Conservation (phyloP, 495 filamentous ascomycete species). For the Penicillium lagena region DNA sequence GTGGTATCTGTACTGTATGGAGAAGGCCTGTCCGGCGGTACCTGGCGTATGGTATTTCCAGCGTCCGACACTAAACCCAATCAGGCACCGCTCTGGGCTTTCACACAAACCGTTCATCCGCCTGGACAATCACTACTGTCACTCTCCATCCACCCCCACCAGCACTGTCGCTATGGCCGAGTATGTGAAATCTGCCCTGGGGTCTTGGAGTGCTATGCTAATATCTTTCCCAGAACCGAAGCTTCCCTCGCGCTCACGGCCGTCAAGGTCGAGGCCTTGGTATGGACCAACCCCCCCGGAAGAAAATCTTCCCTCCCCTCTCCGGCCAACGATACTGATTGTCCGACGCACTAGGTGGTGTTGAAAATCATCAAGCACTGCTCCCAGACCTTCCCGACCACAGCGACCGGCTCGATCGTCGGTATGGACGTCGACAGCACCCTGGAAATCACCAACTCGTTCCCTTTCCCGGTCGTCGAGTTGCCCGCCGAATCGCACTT, state of each 20-base stretch:
- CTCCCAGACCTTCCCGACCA: conserved; percentile 79
- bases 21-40: conserved; percentile 9
- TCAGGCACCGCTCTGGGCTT: conserved; percentile 20
- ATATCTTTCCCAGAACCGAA: conserved; percentile 24
- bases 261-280: conserved; percentile 82
- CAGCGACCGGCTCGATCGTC: conserved; percentile 81
- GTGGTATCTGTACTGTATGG: conserved; percentile 9
- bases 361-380: conserved; percentile 97
- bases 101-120: conserved; percentile 39
- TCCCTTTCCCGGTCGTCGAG: conserved; percentile 88
- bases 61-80: conserved; percentile 16
- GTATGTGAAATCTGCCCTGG: conserved; percentile 17
- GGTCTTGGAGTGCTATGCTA: neutral
- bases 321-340: conserved; percentile 23
- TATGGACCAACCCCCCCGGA: conserved; percentile 30
- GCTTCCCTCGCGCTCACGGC: conserved; percentile 63
- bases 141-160: conserved; percentile 19
- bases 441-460: conserved; percentile 89
- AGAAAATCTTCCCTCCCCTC: conserved; percentile 27
- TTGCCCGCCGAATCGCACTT: conserved; percentile 71
- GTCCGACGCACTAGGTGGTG: conserved; percentile 58
- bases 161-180: conserved; percentile 37
- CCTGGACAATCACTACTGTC: conserved; percentile 20
- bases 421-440: conserved; percentile 83
- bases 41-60: neutral